Base-by-base conservation (phyloP, 1,284 basidiomycete genomes). In the Trichosporon sp. region DNA sequence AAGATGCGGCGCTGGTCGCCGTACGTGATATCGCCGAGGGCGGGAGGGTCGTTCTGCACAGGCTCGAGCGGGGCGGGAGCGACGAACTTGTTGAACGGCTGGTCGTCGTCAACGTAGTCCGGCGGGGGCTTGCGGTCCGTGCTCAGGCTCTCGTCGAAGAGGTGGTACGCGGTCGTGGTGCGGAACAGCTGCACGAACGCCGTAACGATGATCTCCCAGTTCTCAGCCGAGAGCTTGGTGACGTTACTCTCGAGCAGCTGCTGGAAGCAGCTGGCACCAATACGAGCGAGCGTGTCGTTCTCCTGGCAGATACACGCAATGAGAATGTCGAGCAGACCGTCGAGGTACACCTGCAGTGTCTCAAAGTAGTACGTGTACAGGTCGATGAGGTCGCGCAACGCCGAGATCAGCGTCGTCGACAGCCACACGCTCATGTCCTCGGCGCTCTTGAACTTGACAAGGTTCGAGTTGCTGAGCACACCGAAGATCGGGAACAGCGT, bases 361-460 rank as follows among this genome's bases (percentile, higher is more conserved):
- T 94, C 92, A 82, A 98, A 99, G 85, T 95, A 97, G 85, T 90
- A 93, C 1, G 97, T 97, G 84, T 97, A 99, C 21, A 99, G 88
- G 80, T 97, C 94, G 73, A 99, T 93, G 74, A 99, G 87, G 83
- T 98, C 94, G 43, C 97, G 90, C 70, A 99, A 87, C 1, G 97
- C 97, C 81, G 99, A 96, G 70, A 99, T 98, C 91, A 99, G 96
- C 1, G 97, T 99, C 7, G 97, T 98, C 59, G 95, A 98, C 65
- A 99, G 85, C 97, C 97, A 99, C 14, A 99, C 96, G 78, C 94
- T 97, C 94, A 98, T 97, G 78, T 99, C 97, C 81, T 99, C 97
- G 79, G 98, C 94, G 1, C 94, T 96, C 80, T 88, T 93, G 86
- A 98, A 98, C 35, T 95, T 89, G 40, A 98, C 85, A 81, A 98